Evolutionary conservation across 2,329 filamentous ascomycete genomes (phyloP), one percentile per base, ranked within the genome.

Genomic region (Pseudogymnoascus sp.): DNA sequence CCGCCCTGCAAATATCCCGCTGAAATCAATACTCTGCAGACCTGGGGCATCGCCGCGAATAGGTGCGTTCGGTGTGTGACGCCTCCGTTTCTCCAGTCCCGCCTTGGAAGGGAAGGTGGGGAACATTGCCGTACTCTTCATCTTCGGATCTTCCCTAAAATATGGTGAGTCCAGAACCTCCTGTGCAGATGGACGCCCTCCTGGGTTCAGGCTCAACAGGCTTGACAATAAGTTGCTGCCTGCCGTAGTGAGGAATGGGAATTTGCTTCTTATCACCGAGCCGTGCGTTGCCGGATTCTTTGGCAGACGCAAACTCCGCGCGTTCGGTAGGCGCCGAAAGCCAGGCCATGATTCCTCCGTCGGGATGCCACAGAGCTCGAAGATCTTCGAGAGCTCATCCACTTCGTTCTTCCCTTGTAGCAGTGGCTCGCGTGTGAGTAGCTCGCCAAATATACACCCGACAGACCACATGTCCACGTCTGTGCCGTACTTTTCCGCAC

Each of bases 81-180:
- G 80, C 38, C 84, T 80, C 68, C 92, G 80, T 71, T 87, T 88
- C 79, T 99, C 94, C 78, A 94, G 89, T 1, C 92, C 91, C 0
- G 94, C 94, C 75, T 96, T 97, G 69, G 90, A 94, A 0, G 94
- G 94, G 73, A 97, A 99, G 0, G 94, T 97, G 2, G 94, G 94
- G 72, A 99, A 97, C 87, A 99, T 88, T 69, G 88, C 89, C 72
- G 91, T 89, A 6, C 88, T 86, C 77, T 97, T 97, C 1, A 92
- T 91, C 65, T 89, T 89, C 0, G 94, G 94, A 68, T 95, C 89
- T 76, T 97, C 92, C 16, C 75, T 80, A 74, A 99, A 99, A 74
- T 96, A 99, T 37, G 85, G 80, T 74, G 97, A 91, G 58, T 81
- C 78, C 37, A 97, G 80, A 72, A 95, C 86, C 64, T 92, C 83